Base-by-base conservation (phyloP, 106 monocot genomes). In the Phalaenopsis equestris region DNA sequence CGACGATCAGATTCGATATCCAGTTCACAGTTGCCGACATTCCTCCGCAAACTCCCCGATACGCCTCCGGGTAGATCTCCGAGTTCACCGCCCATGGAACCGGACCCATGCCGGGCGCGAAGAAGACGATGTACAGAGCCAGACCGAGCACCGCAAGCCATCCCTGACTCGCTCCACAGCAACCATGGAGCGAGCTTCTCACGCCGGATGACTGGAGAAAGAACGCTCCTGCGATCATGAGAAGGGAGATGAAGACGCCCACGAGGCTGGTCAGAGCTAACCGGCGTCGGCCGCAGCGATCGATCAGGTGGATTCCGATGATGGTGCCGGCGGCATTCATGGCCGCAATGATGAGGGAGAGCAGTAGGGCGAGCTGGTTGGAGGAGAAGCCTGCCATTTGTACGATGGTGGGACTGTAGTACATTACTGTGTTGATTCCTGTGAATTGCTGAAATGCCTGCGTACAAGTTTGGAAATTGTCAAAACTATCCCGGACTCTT, bases 361-460 rank as follows among this genome's bases (percentile, higher is more conserved):
- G 85, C 41, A 93, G 90, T 14, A 99, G 86, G 3, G 95, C 99
- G 2, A 95, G 75, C 80, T 83, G 84, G 77, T 99, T 99, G n/a
- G 99, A 99, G 37, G 95, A 85, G 82, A 99, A 95, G 30, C 99
- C 99, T 23, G 99, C 99, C 95, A 99, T 99, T 81, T 99, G 99
- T 8, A 99, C 95, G 6, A 99, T 99, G 9, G 99, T 99, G 17
- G 99, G 99, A 57, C 94, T 93, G 87, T 99, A 99, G 82, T 99
- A 99, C 99, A 99, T 99, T 2, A 99, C 99, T 7, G 99, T 99
- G 82, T 99, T 99, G 78, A 99, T 99, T 21, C 99, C 99, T 6
- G 93, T 95, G 75, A 99, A 93, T 78, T 99, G 99, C 83, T 99
- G 99, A 78, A 99, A 99, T 12, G 95, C 99, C 95, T 99, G 90